Base-by-base conservation (phyloP, 768 basidiomycete genomes). In the Glaciozyma martinii region DNA sequence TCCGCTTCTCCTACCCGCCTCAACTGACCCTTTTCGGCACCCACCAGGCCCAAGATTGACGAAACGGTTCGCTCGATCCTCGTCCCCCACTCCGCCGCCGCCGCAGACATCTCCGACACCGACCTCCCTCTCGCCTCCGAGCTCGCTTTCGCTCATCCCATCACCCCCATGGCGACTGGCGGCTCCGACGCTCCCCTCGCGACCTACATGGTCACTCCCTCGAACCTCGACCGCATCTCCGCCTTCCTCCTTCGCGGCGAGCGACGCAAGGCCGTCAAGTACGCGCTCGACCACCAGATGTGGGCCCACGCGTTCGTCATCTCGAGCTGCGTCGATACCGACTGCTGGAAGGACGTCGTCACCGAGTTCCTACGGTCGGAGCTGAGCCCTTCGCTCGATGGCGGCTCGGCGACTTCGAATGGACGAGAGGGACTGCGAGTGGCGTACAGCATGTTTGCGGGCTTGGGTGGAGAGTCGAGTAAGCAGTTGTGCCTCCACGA, bases 301-400 rank as follows among this genome's bases (percentile, higher is more conserved):
- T 99, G 94, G 93, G 85, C 90, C 1, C 95, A 99, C 76, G 94
- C 95, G 3, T 84, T 98, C 83, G 77, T 98, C 61, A 91, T 99
- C 68, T 85, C 94, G 15, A 93, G 89, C 72, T 87, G 88, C 61
- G 82, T 95, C 59, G 94, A 94, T 76, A 89, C 88, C 71, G 92
- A 95, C 33, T 81, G 89, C 3, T 98, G 91, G 91, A 89, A 88
- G 72, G 90, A 91, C 66, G 88, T 87, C 18, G 88, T 90, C 0
- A 83, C 82, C 52, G 89, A 93, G 65, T 99, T 98, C 72, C 75
- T 93, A 43, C 83, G 82, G 42, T 80, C 82, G 21, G 94, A 95
- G 74, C 79, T 98, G 5, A 82, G 82, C 1, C 72, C 75, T 9
- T 49, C 56, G 10, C 13, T 59, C n/a, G 61, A 66, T 33, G 32